Percentiles rank a stretch among this genome's conserved stretches.
Evolutionary conservation across 306 rosid species (phyloP).

Genomic region (Lathyrus aphaca): DNA sequence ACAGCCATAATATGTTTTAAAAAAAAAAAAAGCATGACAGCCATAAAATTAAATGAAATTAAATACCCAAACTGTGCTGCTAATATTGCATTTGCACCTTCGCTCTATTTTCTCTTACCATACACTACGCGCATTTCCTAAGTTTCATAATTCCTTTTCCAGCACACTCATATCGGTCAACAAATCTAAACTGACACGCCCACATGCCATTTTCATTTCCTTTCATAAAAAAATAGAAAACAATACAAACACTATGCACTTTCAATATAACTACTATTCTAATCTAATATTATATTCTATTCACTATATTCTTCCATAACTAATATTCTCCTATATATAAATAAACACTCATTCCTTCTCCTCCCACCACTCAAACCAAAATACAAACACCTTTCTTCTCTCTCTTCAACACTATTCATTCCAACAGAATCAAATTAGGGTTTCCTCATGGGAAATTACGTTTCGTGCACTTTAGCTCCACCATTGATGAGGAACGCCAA

Average conservation of each 20-base stretch:
- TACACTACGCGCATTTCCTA: constrained; percentile 39
- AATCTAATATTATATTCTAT: background rate
- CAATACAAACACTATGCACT: constrained; percentile 1
- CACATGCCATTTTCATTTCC: constrained; percentile 15
- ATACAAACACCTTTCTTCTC: background rate
- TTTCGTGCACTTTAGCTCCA: constrained; percentile 70
- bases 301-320: background rate
- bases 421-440: background rate
- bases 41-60: constrained; percentile 8
- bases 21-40: constrained; percentile 24
- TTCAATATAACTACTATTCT: background rate
- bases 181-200: constrained; percentile 25
- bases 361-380: background rate
- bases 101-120: background rate
- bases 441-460: constrained; percentile 70
- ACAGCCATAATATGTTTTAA: constrained; percentile 11
- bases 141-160: background rate
- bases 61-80: background rate
- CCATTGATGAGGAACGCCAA: constrained; percentile 64
- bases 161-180: constrained; percentile 35
- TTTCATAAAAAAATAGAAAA: background rate
- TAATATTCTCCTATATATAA: background rate
- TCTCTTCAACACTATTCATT: background rate
- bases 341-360: background rate
- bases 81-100: constrained; percentile 14